Base-by-base conservation (phyloP, 495 filamentous ascomycete genomes). In the Penicillium subrubescens region DNA sequence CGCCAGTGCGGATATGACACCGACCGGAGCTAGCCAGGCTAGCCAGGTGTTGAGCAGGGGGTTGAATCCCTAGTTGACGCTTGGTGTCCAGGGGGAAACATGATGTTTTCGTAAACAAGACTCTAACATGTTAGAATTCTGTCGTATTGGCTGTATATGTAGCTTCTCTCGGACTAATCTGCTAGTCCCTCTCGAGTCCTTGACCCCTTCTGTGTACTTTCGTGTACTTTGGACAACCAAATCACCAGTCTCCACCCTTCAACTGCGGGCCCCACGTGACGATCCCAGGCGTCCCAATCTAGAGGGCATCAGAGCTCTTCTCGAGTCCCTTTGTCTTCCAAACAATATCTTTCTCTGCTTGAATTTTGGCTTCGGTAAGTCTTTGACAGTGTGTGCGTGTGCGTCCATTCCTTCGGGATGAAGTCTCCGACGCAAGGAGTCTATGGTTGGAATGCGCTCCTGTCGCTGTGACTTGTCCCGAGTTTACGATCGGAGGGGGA, bases 251-350 rank as follows among this genome's bases (percentile, higher is more conserved):
- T 67, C 64, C 64, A 67, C 64, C 17, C 29, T 25, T 52, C 44
- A 56, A 56, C n/a, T 56, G 53, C 48, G 46, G 63, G 63, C 60
- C 63, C 63, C 67, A 70, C 67, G 67, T 70, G 67, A 70, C 34
- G 54, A 60, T 56, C 60, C 35, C 23, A 43, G 41, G 56, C 56
- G 15, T 35, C n/a, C 56, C 17, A 44, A 44, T 44, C 35, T 46
- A 54, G 44, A 53, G 56, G 56, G 59, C 62, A 63, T 66, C 61
- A 35, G 53, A 67, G 43, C 39, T 58, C 39, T 55, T 64, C 19
- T n/a, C 19, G 43, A 23, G 33, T 61, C 35, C 43, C n/a, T 43
- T 66, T 29, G 59, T 43, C 43, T 43, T 43, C 21, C 8, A 23
- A 53, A 21, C 33, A 41, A 39, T 66, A 41, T 57, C 37, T 60